Percentiles rank a stretch among this genome's conserved stretches.
Conservation (phyloP, 2,329 filamentous ascomycete species). For the Nothophaeocryptopus gaeumannii region DNA sequence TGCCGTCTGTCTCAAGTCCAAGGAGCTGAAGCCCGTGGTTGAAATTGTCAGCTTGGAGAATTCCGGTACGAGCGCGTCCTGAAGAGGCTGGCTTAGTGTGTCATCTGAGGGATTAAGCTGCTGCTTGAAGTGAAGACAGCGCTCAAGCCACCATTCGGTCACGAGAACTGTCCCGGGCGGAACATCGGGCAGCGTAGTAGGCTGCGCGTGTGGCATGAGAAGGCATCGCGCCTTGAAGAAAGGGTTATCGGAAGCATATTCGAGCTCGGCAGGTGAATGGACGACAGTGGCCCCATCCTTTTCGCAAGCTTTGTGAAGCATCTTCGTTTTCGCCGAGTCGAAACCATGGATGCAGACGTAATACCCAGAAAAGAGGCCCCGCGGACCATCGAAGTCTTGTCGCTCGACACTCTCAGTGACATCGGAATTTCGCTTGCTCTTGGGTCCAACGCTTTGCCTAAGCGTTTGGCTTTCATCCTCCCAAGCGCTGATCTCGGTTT, state of each 20-base stretch:
- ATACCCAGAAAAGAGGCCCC: conserved; percentile 32
- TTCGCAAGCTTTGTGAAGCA: conserved; percentile 24
- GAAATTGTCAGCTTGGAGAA: conserved; percentile 66
- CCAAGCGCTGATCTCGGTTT: conserved; percentile 27
- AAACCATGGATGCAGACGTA: conserved; percentile 32
- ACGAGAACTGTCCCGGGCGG: conserved; percentile 49
- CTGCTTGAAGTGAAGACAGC: conserved; percentile 73
- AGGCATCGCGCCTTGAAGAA: conserved; percentile 23
- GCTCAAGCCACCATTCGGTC: conserved; percentile 92
- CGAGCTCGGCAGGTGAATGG: conserved; percentile 22
- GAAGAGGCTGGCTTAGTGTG: conserved; percentile 74
- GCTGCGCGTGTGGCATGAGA: conserved; percentile 35
- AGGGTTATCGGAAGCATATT: conserved; percentile 16
- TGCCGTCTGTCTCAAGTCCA: conserved; percentile 81
- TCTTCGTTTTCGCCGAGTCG: conserved; percentile 18
- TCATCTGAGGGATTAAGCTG: conserved; percentile 68
- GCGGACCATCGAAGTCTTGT: conserved; percentile 6
- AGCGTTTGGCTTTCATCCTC: conserved; percentile 19
- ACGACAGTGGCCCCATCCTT: conserved; percentile 33
- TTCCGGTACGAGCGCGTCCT: conserved; percentile 45
- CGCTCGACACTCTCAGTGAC: background rate
- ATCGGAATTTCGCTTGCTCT: background rate
- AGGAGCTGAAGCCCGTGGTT: conserved; percentile 42
- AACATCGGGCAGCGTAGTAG: conserved; percentile 23
- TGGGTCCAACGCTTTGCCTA: conserved; percentile 6